Conservation (phyloP, 75 land plant genomes). For the Azolla pinnata region DNA sequence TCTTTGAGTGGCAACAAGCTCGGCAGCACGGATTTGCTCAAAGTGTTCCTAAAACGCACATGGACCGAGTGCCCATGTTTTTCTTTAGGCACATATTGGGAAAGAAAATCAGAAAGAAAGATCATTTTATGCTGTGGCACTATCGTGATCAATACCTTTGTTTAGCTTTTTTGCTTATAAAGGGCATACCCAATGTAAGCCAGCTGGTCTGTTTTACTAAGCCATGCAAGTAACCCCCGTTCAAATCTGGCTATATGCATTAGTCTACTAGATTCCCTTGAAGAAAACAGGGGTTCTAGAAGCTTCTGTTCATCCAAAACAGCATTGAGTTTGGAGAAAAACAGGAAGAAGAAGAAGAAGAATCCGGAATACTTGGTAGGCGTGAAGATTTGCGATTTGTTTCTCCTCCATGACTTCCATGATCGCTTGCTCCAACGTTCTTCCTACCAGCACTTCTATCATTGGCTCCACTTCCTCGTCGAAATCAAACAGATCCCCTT, state of each 20-base stretch:
- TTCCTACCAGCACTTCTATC: conserved; percentile 24
- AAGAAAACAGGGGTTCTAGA: too few species aligned
- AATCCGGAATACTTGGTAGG: conserved; percentile 21
- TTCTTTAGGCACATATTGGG: background rate
- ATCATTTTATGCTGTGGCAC: too few species aligned
- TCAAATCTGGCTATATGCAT: too few species aligned
- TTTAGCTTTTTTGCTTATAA: too few species aligned
- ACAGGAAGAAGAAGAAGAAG: background rate
- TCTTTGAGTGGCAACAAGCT: conserved; percentile 27
- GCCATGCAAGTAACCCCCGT: too few species aligned
- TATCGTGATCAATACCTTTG: too few species aligned
- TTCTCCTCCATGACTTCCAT: conserved; percentile 38
- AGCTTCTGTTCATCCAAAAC: too few species aligned
- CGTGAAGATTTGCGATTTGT: conserved; percentile 25
- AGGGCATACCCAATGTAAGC: too few species aligned
- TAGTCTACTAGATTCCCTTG: too few species aligned
- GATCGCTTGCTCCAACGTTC: conserved; percentile 27
- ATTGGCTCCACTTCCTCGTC: conserved; percentile 37
- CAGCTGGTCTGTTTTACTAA: too few species aligned
- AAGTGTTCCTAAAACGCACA: conserved; percentile 20
- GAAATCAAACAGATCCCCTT: conserved; percentile 31
- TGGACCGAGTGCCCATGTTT: background rate
- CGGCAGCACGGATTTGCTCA: conserved; percentile 33
- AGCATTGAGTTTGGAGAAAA: background rate
- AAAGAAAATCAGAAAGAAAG: too few species aligned